These are phyloP conservation scores for Trichoderma oligosporum DNA, from an alignment of 2,329 filamentous ascomycete species.

Conservation along the genomic window DNA sequence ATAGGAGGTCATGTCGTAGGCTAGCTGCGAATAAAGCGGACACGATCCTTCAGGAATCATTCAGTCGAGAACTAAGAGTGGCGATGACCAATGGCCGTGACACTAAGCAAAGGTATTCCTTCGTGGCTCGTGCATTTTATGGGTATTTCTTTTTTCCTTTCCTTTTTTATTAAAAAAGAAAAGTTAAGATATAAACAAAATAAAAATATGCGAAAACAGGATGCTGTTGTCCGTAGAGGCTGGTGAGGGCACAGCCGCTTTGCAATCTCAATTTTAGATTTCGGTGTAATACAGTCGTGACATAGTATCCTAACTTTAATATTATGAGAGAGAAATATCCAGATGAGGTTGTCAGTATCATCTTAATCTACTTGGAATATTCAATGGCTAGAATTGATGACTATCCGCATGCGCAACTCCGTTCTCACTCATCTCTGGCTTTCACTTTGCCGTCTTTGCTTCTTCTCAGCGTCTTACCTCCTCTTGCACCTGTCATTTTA, in stretches of 20 bases:
- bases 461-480: conserved; percentile 23
- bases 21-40: background rate
- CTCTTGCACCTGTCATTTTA: conserved; percentile 23
- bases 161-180: background rate
- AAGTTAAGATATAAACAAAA: too few species aligned
- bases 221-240: background rate
- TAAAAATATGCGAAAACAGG: background rate
- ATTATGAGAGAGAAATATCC: too few species aligned
- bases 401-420: too few species aligned
- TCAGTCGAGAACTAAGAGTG: background rate
- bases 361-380: background rate
- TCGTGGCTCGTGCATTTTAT: background rate
- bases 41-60: too few species aligned
- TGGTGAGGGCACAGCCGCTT: conserved; percentile 1
- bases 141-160: too few species aligned
- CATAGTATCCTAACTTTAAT: background rate
- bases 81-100: background rate
- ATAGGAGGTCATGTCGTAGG: background rate
- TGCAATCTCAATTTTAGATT: background rate
- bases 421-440: conserved; percentile 15
- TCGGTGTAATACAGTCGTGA: background rate
- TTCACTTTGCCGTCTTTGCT: conserved; percentile 20
- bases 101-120: background rate
- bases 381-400: too few species aligned
- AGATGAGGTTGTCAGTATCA: too few species aligned